These are phyloP conservation scores for Clathrospora elynae DNA, from an alignment of 2,329 filamentous ascomycete genomes.

Conservation along the genomic window DNA sequence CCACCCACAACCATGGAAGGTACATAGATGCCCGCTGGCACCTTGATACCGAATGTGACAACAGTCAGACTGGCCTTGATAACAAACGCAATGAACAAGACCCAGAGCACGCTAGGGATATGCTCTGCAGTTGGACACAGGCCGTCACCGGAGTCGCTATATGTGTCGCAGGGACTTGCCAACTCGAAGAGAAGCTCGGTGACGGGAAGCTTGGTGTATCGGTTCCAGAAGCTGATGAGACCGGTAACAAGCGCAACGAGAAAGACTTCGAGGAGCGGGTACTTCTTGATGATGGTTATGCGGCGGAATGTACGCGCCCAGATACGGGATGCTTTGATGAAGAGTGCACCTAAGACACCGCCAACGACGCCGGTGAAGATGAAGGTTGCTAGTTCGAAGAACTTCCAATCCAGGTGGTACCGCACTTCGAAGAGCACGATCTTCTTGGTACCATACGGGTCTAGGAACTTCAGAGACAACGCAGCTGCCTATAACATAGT, in stretches of 20 bases:
- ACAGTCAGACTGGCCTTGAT: slow-evolving; percentile 89
- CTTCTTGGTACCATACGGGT: slow-evolving; percentile 94
- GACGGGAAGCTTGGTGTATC: slow-evolving; percentile 84
- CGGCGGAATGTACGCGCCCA: slow-evolving; percentile 91
- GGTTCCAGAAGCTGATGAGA: slow-evolving; percentile 89
- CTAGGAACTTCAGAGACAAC: slow-evolving; percentile 88
- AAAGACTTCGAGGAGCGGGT: slow-evolving; percentile 84
- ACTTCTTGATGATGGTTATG: slow-evolving; percentile 76
- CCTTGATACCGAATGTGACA: slow-evolving; percentile 94
- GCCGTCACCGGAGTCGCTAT: slow-evolving; percentile 69
- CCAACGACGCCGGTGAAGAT: slow-evolving; percentile 85
- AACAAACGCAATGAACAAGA: slow-evolving; percentile 77
- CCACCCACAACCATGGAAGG: slow-evolving; percentile 98
- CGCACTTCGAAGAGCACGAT: slow-evolving; percentile 96
- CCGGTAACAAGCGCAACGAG: slow-evolving; percentile 86
- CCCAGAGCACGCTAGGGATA: slow-evolving; percentile 76
- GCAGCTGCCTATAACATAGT: slow-evolving; percentile 64
- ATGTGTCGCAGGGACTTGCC: slow-evolving; percentile 81
- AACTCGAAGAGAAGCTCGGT: slow-evolving; percentile 89
- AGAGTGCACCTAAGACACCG: slow-evolving; percentile 82
- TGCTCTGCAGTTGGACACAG: slow-evolving; percentile 77
- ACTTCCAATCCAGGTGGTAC: slow-evolving; percentile 88
- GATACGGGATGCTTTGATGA: slow-evolving; percentile 91
- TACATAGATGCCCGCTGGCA: slow-evolving; percentile 95
- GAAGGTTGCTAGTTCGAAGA: slow-evolving; percentile 87